Base-by-base conservation (phyloP, 805 yeast species). In the Metschnikowia similis region DNA sequence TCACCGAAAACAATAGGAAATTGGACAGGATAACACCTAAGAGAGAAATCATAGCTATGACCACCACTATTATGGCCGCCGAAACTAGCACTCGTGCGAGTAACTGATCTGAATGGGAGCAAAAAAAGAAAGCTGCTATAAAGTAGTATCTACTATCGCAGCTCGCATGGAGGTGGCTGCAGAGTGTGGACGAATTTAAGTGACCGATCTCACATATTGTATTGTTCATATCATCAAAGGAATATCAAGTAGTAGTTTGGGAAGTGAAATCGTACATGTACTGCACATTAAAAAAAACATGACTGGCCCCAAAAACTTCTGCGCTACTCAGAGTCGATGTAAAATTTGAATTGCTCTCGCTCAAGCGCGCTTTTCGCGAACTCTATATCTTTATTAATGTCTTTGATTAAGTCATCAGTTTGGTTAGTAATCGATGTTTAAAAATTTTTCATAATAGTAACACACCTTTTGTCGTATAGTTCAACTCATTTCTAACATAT, bases 401-500 rank as follows among this genome's bases (percentile, higher is more conserved):
- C 98, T 35, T 78, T 79, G 40, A 91, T 88, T 56, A 94, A 71
- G 0, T 92, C 96, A 54, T 94, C 96, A 57, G 66, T 8, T 17
- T 14, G n/a, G 64, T 64, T 64, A 62, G 65, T 64, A 56, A 13
- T 16, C 13, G 16, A 17, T n/a, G 5, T 11, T 13, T 21, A 6
- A 7, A 26, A 30, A 7, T 46, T n/a, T 26, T 28, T 17, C 26
- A 10, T 21, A 6, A 28, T 8, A 21, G 10, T 17, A 27, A 61
- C 73, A 37, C 57, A 67, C 73, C 71, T 54, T 79, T 72, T 1
- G 96, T 82, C 8, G 88, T 85, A 62, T 90, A 94, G 63, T 91
- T 80, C 56, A 89, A 74, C 65, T 94, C 98, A 0, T 97, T 96
- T 56, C 99, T 79, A 35, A 94, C 81, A 65, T 87, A 92, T 0